A percentile compares a stretch with the other conserved stretches of the same genome.
Conservation (phyloP, 78 protist genomes). For the Dictyostelium discoideum region DNA sequence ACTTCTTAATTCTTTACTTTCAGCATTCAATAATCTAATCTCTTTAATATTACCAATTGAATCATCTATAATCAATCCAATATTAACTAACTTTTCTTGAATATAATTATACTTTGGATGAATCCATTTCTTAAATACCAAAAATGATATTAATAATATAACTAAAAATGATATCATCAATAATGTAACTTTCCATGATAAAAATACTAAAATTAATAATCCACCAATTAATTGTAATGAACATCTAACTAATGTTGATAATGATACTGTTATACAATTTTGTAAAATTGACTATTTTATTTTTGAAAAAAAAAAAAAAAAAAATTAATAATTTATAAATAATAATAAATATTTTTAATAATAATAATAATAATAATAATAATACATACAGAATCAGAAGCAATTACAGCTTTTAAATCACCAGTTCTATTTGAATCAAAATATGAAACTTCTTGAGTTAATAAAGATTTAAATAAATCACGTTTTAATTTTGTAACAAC, state of each 20-base stretch:
- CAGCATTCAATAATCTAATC: constrained; percentile 54
- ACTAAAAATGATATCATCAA: constrained; percentile 32
- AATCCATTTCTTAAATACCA: not conserved
- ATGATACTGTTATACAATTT: constrained; percentile 69
- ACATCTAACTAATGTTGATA: constrained; percentile 58
- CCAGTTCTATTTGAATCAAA: constrained; percentile 43
- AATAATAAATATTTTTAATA: too few species aligned
- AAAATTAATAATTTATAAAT: not conserved
- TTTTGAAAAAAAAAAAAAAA: too few species aligned
- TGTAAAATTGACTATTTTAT: constrained; percentile 39
- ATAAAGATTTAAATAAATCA: constrained; percentile 48
- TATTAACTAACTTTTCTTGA: constrained; percentile 6
- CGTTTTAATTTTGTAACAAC: constrained; percentile 44
- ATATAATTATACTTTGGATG: constrained; percentile 27
- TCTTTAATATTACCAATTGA: constrained; percentile 25
- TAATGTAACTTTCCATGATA: constrained; percentile 56
- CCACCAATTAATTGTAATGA: constrained; percentile 45
- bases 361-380: too few species aligned
- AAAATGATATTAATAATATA: not conserved
- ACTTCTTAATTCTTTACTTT: constrained; percentile 29
- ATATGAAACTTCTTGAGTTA: constrained; percentile 57
- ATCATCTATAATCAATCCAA: not conserved
- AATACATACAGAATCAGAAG: constrained; percentile 55
- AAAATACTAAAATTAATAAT: constrained; percentile 5
- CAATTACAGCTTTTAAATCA: constrained; percentile 57